Base-by-base conservation (phyloP, 371 early-diverging fungal species). In the Vittaforma corneae region DNA sequence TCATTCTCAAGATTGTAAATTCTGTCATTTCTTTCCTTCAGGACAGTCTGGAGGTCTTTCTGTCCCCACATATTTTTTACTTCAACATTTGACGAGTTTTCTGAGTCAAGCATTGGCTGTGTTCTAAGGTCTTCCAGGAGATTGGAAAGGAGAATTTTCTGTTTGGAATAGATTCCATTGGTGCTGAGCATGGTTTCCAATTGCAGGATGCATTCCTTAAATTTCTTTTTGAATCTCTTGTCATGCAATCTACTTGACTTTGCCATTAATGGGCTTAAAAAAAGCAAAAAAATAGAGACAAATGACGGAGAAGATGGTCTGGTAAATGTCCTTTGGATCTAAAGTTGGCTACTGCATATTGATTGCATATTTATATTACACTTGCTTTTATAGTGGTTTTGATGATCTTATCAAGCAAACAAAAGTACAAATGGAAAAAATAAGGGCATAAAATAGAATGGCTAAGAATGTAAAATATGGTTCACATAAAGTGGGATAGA, bases 11-110 rank as follows among this genome's bases (percentile, higher is more conserved):
- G 34, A 18, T 48, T 18, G 16, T 56, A 56, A 24, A 62, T 1
- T 26, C 32, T 2, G 26, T 53, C 32, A 30, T 52, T 50, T n/a
- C 44, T 56, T 28, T 68, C 56, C 38, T 68, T 50, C 30, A 34
- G 30, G 0, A 68, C 33, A 16, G 46, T 42, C 16, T 62, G 37
- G 30, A 53, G 35, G 38, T 50, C 52, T 16, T 57, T 62, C 2
- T 2, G 11, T 40, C 58, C 50, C 55, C 54, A 53, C 22, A 11
- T 24, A 42, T 58, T 37, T 44, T 32, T 26, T 16, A 11, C 37
- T 18, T 54, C 35, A 54, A 35, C 5, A n/a, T n/a, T n/a, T 4
- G 33, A 54, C 22, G 16, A 14, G 20, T 54, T 54, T 6, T 5
- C 4, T 44, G 5, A 44, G 9, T 58, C 58, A 38, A 18, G 44